Percentiles rank a stretch among this genome's conserved stretches.
Conservation (phyloP, 768 basidiomycete species). For the Suillus placidus region DNA sequence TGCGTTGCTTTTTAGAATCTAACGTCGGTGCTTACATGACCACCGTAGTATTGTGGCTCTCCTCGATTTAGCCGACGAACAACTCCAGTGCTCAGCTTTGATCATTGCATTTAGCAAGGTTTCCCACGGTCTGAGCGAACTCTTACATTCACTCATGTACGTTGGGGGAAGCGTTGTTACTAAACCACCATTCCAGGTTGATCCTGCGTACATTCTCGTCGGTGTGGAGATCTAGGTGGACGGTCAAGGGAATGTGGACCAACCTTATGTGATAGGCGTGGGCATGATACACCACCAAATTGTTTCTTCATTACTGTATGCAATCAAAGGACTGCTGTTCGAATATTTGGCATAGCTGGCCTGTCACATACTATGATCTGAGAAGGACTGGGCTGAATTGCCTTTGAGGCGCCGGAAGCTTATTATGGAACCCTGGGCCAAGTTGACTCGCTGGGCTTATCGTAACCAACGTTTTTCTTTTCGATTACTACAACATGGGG, state of each 20-base stretch:
- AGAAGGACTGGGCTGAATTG: not conserved
- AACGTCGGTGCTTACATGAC: conserved; percentile 6
- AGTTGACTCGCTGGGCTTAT: not conserved
- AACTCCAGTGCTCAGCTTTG: conserved; percentile 73
- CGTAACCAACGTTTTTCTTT: not conserved
- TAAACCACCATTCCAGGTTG: conserved; percentile 73
- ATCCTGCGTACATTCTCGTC: conserved; percentile 79
- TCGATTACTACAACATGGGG: conserved; percentile 18
- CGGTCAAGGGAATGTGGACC: conserved; percentile 33
- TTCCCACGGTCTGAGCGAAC: conserved; percentile 67
- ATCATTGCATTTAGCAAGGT: conserved; percentile 80
- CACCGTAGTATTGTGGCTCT: conserved; percentile 76
- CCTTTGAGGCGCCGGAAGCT: not conserved
- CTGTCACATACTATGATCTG: not conserved
- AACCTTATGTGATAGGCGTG: conserved; percentile 2
- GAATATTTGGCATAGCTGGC: too few relatives aligned
- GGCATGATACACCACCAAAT: not conserved
- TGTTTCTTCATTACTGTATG: not conserved
- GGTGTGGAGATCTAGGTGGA: conserved; percentile 73
- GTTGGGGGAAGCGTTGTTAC: conserved; percentile 87
- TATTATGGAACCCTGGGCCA: not conserved
- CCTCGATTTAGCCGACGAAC: conserved; percentile 86
- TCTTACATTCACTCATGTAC: conserved; percentile 91
- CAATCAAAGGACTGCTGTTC: conserved; percentile 2
- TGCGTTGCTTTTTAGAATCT: conserved; percentile 32